Base-by-base conservation (phyloP, 352 stramenopile genomes). In the Globisporangium irregulare region DNA sequence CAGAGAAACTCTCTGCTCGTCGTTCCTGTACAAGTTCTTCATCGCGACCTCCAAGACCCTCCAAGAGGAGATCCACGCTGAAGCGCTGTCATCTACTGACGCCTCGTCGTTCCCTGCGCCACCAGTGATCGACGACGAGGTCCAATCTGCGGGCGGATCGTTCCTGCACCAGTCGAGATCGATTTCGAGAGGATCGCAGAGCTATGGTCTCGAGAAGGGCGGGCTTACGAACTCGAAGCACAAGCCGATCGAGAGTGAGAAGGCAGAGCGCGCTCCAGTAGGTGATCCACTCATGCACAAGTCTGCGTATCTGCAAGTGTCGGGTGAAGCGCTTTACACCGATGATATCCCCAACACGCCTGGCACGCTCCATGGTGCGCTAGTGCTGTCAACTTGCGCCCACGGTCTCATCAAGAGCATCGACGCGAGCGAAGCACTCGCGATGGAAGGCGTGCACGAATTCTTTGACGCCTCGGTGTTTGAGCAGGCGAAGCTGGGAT, bases 21-120 rank as follows among this genome's bases (percentile, higher is more conserved):
- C 92, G 6, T 99, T 98, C 67, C 75, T 99, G 43, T 94, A 98
- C 80, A 99, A 98, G 72, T 98, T 98, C 68, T 98, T 92, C 59
- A 69, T 98, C 51, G 74, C 84, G 32, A 90, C 80, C 10, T 84
- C 79, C 2, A 70, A 90, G 59, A 66, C 69, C 10, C 74, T 97
- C 59, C 82, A 81, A n/a, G 36, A 85, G 10, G 73, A 86, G 62
- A 51, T 75, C 43, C 34, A 62, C 8, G 54, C 43, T 1, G 69
- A 75, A 29, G 36, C 32, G 14, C 48, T 80, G 24, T 43, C 54
- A 3, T 59, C 64, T 15, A n/a, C 60, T 20, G 53, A 64, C 4
- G 57, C 38, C 22, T 63, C 72, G 7, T 27, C 64, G 5, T 41
- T 81, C 7, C 70, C 80, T 41, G 36, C 64, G 15, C 63, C 66